phyloP scores from a whole-genome alignment of 306 rosid genomes.

The Lathyrus tuberosus region DNA sequence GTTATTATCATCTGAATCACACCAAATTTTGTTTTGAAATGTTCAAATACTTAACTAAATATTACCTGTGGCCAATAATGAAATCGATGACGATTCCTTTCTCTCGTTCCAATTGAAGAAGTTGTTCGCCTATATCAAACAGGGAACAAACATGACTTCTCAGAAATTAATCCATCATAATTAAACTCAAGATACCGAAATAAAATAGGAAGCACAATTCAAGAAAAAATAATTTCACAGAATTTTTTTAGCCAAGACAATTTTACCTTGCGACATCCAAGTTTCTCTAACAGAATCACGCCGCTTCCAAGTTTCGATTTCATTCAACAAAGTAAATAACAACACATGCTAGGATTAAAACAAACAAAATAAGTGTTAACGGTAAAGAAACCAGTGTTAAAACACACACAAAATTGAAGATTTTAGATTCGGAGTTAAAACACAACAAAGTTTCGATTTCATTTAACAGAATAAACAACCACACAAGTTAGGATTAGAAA shows the following conservation, averaged over 20 bases:
- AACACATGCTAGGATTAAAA: too few relatives aligned
- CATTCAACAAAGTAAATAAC: too few relatives aligned
- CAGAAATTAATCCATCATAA: slow-evolving; percentile 38
- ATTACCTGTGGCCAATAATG: slow-evolving; percentile 94
- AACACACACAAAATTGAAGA: too few relatives aligned
- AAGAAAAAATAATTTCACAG: neutral
- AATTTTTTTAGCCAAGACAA: neutral
- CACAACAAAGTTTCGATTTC: too few relatives aligned
- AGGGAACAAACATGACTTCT: neutral
- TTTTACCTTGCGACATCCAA: slow-evolving; percentile 97
- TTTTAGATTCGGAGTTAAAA: too few relatives aligned
- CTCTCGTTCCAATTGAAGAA: slow-evolving; percentile 84
- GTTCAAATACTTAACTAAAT: slow-evolving; percentile 23
- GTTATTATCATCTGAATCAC: too few relatives aligned
- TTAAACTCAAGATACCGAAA: neutral
- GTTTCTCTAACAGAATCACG: slow-evolving; percentile 98
- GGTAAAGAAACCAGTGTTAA: too few relatives aligned
- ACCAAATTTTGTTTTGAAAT: neutral
- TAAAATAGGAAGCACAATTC: slow-evolving; percentile 30
- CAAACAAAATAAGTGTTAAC: too few relatives aligned
- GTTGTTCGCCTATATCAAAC: slow-evolving; percentile 71
- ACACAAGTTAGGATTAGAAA: too few relatives aligned
- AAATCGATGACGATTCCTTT: slow-evolving; percentile 94
- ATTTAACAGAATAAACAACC: too few relatives aligned
- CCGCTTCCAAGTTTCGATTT: too few relatives aligned